Base-by-base conservation (phyloP, 768 basidiomycete genomes). In the Gymnopilus junonius region DNA sequence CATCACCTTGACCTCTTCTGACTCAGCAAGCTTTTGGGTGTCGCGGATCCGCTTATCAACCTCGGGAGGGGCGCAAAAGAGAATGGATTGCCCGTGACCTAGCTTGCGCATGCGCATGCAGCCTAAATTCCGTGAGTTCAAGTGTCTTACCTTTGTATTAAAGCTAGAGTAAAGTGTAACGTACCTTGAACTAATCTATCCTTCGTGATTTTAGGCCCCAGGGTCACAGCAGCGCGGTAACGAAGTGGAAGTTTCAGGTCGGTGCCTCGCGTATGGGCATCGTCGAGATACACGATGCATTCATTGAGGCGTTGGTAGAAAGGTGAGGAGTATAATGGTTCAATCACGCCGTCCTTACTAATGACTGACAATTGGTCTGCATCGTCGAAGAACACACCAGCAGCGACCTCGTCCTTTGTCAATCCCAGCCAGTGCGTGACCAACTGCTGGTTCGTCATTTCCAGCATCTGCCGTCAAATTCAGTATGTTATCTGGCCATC, bases 91-190 rank as follows among this genome's bases (percentile, higher is more conserved):
- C 0, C 79, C 80, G 10, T 71, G 67, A 12, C 84, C 84, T 1
- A 85, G 74, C 65, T 78, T 75, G 2, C 84, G 76, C 83, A 85
- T 83, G 12, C 83, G 74, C 83, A 85, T 85, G 58, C 83, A 85
- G 3, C 83, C 83, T 84, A n/a, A 40, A 55, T 40, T n/a, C 27
- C 59, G 27, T 60, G 43, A 39, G 42, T 43, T 20, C 3, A 25
- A 15, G 10, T 39, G 8, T 29, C n/a, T n/a, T n/a, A n/a, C n/a
- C n/a, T 29, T 25, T 43, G 8, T 42, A 8, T 40, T 25, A 27
- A 21, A 12, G 23, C 39, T 40, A 34, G 8, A 34, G 39, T 14
- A 20, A 8, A 40, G 25, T 8, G 55, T n/a, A n/a, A 58, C 76
- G 45, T 43, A 79, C 85, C 85, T 76, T 86, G 85, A 2, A 78